These are phyloP conservation scores for Thuidium tamariscinum DNA, from an alignment of 225 moss, liverwort and hornwort species.

Conservation along the genomic window DNA sequence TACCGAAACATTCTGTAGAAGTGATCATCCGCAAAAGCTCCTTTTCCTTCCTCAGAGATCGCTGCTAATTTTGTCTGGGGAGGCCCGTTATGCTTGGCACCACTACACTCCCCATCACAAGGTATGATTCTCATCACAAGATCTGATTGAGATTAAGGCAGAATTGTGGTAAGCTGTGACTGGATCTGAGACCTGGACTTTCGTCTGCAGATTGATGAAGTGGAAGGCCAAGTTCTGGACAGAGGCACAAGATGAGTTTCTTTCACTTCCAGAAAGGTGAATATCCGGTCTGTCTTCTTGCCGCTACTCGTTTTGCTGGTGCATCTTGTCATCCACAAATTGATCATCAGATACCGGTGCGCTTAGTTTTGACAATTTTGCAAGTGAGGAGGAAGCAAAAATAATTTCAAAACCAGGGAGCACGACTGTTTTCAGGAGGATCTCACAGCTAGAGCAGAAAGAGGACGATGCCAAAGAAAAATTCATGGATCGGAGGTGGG, in stretches of 20 bases:
- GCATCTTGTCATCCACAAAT: not conserved
- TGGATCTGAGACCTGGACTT: not conserved
- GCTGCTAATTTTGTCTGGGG: constrained; percentile 71
- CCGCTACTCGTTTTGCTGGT: not conserved
- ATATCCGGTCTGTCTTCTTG: not conserved
- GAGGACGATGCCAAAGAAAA: too few species aligned
- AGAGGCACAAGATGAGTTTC: constrained; percentile 82
- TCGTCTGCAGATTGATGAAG: constrained; percentile 51
- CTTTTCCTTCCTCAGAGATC: constrained; percentile 81
- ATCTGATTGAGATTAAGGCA: not conserved
- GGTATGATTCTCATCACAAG: constrained; percentile 12
- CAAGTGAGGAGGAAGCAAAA: too few species aligned
- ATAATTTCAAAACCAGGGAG: too few species aligned
- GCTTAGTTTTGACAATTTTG: not conserved
- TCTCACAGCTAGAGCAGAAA: too few species aligned
- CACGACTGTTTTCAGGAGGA: too few species aligned
- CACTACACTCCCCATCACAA: constrained; percentile 99
- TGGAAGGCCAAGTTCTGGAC: constrained; percentile 45
- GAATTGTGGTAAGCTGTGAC: not conserved
- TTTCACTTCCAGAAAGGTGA: constrained; percentile 91
- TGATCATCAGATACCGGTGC: too few species aligned
- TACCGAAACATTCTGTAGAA: constrained; percentile 5
- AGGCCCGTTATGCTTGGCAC: constrained; percentile 98
- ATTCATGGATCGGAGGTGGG: too few species aligned
- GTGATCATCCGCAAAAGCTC: constrained; percentile 62